Evolutionary conservation across 2,329 filamentous ascomycete genomes (phyloP).

Genomic region (Exophiala sp.): DNA sequence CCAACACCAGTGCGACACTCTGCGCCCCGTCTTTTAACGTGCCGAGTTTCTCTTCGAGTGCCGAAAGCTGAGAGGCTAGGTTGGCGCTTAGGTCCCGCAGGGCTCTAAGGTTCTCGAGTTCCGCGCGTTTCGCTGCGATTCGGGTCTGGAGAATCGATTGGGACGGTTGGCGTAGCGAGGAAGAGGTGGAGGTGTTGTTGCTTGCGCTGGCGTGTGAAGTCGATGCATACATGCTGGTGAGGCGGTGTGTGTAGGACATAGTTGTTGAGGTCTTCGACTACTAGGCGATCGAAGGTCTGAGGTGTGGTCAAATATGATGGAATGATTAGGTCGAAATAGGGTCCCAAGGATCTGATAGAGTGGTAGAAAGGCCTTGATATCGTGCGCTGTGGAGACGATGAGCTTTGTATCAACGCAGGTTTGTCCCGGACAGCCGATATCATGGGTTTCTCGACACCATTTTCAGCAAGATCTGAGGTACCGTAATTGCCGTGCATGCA

Average conservation of each 20-base stretch:
- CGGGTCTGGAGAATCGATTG: slow-evolving; percentile 53
- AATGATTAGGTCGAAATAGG: no score
- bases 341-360: no score
- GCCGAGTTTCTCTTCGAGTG: slow-evolving; percentile 54
- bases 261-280: no score
- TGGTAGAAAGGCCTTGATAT: no score
- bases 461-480: no score
- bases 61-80: slow-evolving; percentile 59
- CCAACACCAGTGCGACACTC: slow-evolving; percentile 60
- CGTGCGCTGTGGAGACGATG: no score
- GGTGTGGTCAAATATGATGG: no score
- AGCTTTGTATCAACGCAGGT: no score
- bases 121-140: slow-evolving; percentile 58
- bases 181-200: neutral
- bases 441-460: no score
- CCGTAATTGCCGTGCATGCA: no score
- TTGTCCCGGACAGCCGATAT: no score
- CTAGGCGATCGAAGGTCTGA: no score
- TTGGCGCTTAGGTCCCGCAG: slow-evolving; percentile 56
- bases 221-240: slow-evolving; percentile 32
- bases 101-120: slow-evolving; percentile 57
- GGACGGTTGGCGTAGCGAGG: slow-evolving; percentile 11
- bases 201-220: neutral
- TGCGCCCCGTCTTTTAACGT: slow-evolving; percentile 59
- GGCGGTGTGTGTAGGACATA: slow-evolving; percentile 36